A percentile compares a stretch with the other conserved stretches of the same genome.
Evolutionary conservation across 2,329 filamentous ascomycete genomes (phyloP).

Genomic region (Calonectria crousiana): DNA sequence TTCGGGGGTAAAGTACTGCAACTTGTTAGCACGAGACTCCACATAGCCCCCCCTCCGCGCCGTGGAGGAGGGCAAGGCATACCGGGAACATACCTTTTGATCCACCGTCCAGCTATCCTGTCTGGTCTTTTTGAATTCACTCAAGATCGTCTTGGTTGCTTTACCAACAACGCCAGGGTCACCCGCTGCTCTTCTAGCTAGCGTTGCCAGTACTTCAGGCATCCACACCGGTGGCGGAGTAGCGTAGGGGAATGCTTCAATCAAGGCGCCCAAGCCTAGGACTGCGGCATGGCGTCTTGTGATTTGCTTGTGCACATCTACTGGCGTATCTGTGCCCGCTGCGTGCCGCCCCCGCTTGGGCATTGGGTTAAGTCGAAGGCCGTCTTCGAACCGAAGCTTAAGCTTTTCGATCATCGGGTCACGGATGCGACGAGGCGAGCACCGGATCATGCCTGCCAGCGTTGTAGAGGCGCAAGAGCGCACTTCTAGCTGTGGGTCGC

Average conservation of each 20-base stretch:
- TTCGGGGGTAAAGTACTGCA: constrained; percentile 85
- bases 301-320: constrained; percentile 81
- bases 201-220: constrained; percentile 87
- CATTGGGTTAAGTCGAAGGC: constrained; percentile 86
- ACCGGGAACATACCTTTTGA: constrained; percentile 80
- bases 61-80: background rate
- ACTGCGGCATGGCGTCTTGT: constrained; percentile 91
- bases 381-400: constrained; percentile 81
- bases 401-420: constrained; percentile 81
- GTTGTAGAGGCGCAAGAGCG: constrained; percentile 93
- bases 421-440: constrained; percentile 85
- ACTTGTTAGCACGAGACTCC: constrained; percentile 44
- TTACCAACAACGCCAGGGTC: constrained; percentile 95
- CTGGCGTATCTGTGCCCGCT: constrained; percentile 75
- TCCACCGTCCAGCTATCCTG: constrained; percentile 99
- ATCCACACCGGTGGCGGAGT: constrained; percentile 94
- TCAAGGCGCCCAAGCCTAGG: constrained; percentile 87
- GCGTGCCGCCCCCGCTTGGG: constrained; percentile 76
- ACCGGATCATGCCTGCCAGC: constrained; percentile 96
- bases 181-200: constrained; percentile 86
- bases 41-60: background rate
- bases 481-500: constrained; percentile 92
- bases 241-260: constrained; percentile 96
- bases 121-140: constrained; percentile 99
- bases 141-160: constrained; percentile 92